Evolutionary conservation across 2,329 filamentous ascomycete genomes (phyloP), one percentile per base, ranked within the genome.

Genomic region (Paramyrothecium roridum): DNA sequence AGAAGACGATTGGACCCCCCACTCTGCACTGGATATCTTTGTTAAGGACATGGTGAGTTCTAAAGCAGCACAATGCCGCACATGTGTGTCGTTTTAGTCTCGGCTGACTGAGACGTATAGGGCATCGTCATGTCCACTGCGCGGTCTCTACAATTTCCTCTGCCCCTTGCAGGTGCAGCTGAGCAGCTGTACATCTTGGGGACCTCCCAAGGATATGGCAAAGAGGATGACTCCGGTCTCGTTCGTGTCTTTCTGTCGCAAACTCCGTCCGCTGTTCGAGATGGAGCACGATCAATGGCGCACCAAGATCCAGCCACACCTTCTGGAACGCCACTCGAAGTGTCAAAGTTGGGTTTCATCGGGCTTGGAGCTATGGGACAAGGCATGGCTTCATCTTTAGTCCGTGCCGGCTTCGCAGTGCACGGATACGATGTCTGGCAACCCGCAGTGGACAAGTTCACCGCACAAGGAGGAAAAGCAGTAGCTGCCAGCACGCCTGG

Each of bases 1-100:
- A 43, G 72, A 73, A 20, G 75, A 79, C 54, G 79, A 82, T 59
- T 79, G 77, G 69, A 67, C 64, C 16, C 61, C 72, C 17, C 62
- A 66, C 33, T 70, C 68, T 8, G 67, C 73, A 2, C 56, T 76
- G 19, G 63, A 67, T 46, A 72, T 71, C 16, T 70, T 73, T 21
- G 61, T 70, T 2, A 68, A 72, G 49, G 68, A 73, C 56, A 65
- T 73, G 62, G 70, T 72, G 53, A 52, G 66, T 55, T 33, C 16
- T 10, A 30, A 30, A 10, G 26, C 4, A 10, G 26, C 26, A 10
- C 4, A 30, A 30, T 30, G 26, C 26, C 26, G 26, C 26, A 10
- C 10, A 4, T 10, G 26, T 4, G 26, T 10, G 6, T 30, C 10
- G 4, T 4, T 30, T 30, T 10, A 4, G 10, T 30, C 6, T 30